Evolutionary conservation across 2,329 filamentous ascomycete species (phyloP).

Genomic region (Colletotrichum navitas): DNA sequence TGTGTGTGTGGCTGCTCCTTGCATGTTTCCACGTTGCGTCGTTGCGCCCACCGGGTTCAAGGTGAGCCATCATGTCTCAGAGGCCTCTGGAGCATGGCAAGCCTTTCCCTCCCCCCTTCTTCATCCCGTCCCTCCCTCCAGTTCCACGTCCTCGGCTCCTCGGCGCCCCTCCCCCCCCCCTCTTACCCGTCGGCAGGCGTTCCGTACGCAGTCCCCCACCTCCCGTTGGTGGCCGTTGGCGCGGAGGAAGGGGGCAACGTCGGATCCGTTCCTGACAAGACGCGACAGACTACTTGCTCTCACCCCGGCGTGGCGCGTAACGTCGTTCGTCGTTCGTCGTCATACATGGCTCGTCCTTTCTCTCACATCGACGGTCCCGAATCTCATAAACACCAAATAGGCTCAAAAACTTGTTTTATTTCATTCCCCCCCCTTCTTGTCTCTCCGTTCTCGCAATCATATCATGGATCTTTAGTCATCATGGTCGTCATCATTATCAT

Average conservation of each 20-base stretch:
- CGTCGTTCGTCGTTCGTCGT: not conserved
- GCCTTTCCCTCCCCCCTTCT: not conserved
- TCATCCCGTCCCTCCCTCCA: slow-evolving; percentile 4
- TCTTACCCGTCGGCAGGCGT: not conserved
- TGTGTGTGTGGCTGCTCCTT: not conserved
- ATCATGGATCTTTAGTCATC: slow-evolving; percentile 20
- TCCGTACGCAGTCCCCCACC: not conserved
- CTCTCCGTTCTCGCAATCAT: slow-evolving; percentile 7
- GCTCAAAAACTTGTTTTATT: slow-evolving; percentile 12
- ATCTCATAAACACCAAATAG: not conserved
- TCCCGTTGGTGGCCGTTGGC: no score
- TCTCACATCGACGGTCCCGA: not conserved
- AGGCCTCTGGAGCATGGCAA: not conserved
- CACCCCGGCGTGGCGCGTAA: no score
- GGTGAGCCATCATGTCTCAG: slow-evolving; percentile 3
- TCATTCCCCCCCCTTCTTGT: slow-evolving; percentile 7
- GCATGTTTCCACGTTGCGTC: not conserved
- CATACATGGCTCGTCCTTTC: not conserved
- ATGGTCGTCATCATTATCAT: slow-evolving; percentile 39
- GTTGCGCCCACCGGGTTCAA: not conserved
- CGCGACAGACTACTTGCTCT: not conserved
- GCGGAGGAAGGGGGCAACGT: not conserved
- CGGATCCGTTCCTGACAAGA: not conserved
- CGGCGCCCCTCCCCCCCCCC: not conserved
- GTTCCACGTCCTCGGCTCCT: slow-evolving; percentile 30